Conservation (phyloP, 768 basidiomycete genomes). For the Roridomyces roridus region DNA sequence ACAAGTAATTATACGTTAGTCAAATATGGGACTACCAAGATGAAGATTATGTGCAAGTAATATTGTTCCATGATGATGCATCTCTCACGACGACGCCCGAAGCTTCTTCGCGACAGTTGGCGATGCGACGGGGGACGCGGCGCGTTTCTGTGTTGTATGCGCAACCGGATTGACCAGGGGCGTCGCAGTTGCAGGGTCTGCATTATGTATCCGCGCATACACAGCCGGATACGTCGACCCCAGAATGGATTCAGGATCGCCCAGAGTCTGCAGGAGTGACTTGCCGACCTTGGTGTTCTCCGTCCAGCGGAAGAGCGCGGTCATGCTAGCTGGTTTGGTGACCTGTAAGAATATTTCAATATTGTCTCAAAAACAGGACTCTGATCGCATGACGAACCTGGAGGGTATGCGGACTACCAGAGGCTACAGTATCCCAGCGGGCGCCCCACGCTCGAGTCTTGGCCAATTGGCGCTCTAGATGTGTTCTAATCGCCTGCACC, state of each 20-base stretch:
- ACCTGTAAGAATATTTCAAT: neutral
- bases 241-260: slow-evolving; percentile 13
- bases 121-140: neutral
- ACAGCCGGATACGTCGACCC: slow-evolving; percentile 4
- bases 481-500: slow-evolving; percentile 6
- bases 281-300: slow-evolving; percentile 14
- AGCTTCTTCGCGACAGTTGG: slow-evolving; percentile 1
- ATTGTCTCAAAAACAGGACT: too few species aligned
- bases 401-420: slow-evolving; percentile 19
- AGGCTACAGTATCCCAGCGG: neutral
- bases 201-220: slow-evolving; percentile 8
- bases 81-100: neutral
- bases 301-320: slow-evolving; percentile 18
- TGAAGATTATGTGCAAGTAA: neutral
- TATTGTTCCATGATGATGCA: neutral
- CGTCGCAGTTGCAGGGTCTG: neutral
- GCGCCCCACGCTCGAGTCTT: slow-evolving; percentile 13
- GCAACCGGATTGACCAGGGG: slow-evolving; percentile 8
- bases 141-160: slow-evolving; percentile 10
- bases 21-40: too few species aligned
- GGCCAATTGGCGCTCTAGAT: slow-evolving; percentile 18
- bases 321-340: slow-evolving; percentile 24
- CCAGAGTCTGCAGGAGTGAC: slow-evolving; percentile 9
- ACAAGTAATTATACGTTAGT: too few species aligned
- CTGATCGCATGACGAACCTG: slow-evolving; percentile 2